Conservation (phyloP, 176 grass and related monocot genomes). For the Pharus latifolius region DNA sequence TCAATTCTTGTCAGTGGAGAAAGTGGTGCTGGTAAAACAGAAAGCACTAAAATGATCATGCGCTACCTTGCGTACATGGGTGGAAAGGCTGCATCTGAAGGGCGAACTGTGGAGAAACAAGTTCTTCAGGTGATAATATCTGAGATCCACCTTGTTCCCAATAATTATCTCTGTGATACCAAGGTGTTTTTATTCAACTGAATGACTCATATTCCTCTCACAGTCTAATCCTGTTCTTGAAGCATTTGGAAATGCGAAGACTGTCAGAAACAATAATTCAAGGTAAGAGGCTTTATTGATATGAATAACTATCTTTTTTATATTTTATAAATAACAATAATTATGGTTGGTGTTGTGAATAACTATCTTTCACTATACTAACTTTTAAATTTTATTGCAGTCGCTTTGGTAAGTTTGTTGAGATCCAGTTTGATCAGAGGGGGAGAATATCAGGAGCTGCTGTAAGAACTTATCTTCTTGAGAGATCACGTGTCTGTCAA, state of each 20-base stretch:
- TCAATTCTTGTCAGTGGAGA: constrained; percentile 93
- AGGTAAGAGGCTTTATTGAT: constrained; percentile 42
- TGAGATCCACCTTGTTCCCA: neutral
- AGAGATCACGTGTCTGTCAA: constrained; percentile 97
- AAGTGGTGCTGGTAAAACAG: constrained; percentile 98
- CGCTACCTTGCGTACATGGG: constrained; percentile 96
- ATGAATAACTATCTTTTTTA: neutral
- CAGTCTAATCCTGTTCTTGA: constrained; percentile 99
- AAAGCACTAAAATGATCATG: constrained; percentile 99
- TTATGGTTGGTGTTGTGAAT: neutral
- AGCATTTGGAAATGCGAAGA: constrained; percentile 99
- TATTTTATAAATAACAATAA: neutral
- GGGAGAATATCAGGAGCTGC: constrained; percentile 90
- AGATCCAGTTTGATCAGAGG: constrained; percentile 90
- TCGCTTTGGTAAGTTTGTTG: constrained; percentile 96
- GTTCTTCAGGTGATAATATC: constrained; percentile 67
- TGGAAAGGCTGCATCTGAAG: constrained; percentile 62
- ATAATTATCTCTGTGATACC: constrained; percentile 7
- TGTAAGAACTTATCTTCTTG: constrained; percentile 87
- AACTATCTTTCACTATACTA: constrained; percentile 19
- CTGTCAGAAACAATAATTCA: constrained; percentile 98
- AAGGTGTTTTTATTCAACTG: constrained; percentile 4
- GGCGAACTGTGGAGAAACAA: constrained; percentile 84
- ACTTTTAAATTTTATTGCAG: constrained; percentile 30
- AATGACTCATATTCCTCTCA: constrained; percentile 15